These are phyloP conservation scores for Ilex asprella DNA, from an alignment of 257 asterid genomes.

Conservation along the genomic window DNA sequence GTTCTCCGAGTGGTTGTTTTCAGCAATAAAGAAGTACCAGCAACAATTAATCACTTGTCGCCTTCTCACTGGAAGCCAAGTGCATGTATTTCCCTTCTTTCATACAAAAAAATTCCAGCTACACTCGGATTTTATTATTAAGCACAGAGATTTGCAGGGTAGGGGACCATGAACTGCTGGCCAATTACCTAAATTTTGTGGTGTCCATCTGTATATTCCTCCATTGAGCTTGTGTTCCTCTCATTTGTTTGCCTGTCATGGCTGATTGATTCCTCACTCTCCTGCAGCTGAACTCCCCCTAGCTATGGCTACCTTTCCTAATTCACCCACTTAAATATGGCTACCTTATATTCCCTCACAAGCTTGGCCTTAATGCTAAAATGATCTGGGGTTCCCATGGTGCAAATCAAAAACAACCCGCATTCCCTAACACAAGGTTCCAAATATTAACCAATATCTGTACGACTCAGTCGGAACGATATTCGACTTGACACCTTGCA, in stretches of 20 bases:
- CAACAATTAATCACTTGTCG: constrained; percentile 62
- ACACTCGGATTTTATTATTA: constrained; percentile 25
- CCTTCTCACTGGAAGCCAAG: constrained; percentile 36
- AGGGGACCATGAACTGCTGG: constrained; percentile 54
- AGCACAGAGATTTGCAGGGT: constrained; percentile 43
- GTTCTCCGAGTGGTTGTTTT: background rate
- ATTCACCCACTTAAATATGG: no score
- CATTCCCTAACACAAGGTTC: no score
- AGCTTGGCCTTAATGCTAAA: no score
- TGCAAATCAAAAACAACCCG: no score
- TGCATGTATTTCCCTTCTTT: constrained; percentile 7
- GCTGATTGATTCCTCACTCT: no score
- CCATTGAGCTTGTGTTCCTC: constrained; percentile 10
- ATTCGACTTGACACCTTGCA: no score
- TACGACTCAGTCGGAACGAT: no score
- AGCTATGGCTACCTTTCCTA: no score
- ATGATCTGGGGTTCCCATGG: no score
- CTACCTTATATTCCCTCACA: no score
- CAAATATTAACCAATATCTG: no score
- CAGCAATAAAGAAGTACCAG: constrained; percentile 59
- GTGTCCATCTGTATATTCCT: constrained; percentile 12
- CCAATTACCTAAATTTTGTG: constrained; percentile 24
- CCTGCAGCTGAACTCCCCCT: no score
- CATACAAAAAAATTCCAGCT: constrained; percentile 38
- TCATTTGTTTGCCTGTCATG: background rate